A percentile compares a stretch with the other conserved stretches of the same genome.
Evolutionary conservation across 2,329 filamentous ascomycete genomes (phyloP).

Genomic region (Graphiopsis chlorocephala): DNA sequence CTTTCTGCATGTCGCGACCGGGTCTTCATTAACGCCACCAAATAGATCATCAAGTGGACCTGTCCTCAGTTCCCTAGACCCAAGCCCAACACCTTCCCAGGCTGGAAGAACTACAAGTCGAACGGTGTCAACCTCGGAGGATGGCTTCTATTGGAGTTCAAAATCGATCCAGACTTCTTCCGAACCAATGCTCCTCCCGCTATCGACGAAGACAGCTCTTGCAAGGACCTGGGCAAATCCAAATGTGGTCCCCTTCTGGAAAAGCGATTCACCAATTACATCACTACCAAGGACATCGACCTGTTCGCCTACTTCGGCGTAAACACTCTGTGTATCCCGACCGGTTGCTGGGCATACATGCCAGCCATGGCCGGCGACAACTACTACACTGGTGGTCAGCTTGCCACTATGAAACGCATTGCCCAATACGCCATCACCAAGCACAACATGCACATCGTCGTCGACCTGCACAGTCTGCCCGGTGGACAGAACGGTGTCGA

Average conservation of each 20-base stretch:
- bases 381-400: background rate
- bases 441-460: slow-evolving; percentile 33
- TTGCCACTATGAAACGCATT: slow-evolving; percentile 28
- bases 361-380: background rate
- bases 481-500: slow-evolving; percentile 30
- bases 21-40: background rate
- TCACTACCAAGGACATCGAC: slow-evolving; percentile 30
- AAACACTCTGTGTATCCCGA: slow-evolving; percentile 32
- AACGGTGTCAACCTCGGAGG: slow-evolving; percentile 13
- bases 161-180: slow-evolving; percentile 19
- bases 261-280: background rate
- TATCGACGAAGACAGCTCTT: background rate
- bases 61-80: background rate
- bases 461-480: slow-evolving; percentile 31
- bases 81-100: background rate
- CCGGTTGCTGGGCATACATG: background rate
- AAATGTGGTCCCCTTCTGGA: background rate
- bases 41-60: background rate
- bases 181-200: slow-evolving; percentile 8
- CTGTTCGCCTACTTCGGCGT: slow-evolving; percentile 30
- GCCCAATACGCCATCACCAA: slow-evolving; percentile 34
- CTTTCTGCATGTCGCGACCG: background rate
- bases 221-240: background rate
- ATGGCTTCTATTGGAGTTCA: slow-evolving; percentile 19
- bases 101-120: background rate